phyloP scores from a whole-genome alignment of 805 yeast species.

The Saturnispora sanitii region DNA sequence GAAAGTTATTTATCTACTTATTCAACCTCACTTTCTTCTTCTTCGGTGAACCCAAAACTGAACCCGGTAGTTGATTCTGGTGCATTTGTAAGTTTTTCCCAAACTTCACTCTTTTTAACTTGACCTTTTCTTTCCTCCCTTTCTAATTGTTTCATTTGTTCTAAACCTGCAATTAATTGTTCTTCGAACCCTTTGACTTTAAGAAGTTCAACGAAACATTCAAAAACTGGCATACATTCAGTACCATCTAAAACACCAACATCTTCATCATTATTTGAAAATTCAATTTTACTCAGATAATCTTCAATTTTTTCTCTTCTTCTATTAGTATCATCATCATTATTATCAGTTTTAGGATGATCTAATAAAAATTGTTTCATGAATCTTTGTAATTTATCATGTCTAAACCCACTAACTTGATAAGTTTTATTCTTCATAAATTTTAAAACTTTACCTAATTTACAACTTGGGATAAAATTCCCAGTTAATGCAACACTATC shows the following conservation, averaged over 20 bases:
- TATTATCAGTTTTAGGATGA: constrained; percentile 3
- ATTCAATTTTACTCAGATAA: constrained; percentile 9
- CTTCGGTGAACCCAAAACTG: constrained; percentile 29
- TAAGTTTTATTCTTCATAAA: constrained; percentile 58
- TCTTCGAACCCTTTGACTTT: constrained; percentile 29
- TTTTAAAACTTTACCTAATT: constrained; percentile 49
- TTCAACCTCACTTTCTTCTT: neutral
- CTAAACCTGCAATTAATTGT: constrained; percentile 29
- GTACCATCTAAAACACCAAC: constrained; percentile 42
- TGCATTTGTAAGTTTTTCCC: constrained; percentile 35
- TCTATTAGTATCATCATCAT: constrained; percentile 12
- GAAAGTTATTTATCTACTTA: too few relatives aligned
- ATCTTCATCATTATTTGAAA: constrained; percentile 41
- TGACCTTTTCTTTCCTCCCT: constrained; percentile 18
- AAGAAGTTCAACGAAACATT: constrained; percentile 47
- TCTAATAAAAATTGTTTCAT: constrained; percentile 24
- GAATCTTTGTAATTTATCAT: constrained; percentile 37
- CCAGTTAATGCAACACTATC: constrained; percentile 83
- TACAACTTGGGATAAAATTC: constrained; percentile 68
- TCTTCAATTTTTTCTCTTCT: constrained; percentile 8
- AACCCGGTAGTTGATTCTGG: constrained; percentile 16
- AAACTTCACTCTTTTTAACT: constrained; percentile 36
- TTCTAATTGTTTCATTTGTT: constrained; percentile 28
- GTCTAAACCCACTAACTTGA: constrained; percentile 75
- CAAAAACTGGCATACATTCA: constrained; percentile 45